These are phyloP conservation scores for Kewa caespitosa DNA, from an alignment of 179 eudicot species.

Conservation along the genomic window DNA sequence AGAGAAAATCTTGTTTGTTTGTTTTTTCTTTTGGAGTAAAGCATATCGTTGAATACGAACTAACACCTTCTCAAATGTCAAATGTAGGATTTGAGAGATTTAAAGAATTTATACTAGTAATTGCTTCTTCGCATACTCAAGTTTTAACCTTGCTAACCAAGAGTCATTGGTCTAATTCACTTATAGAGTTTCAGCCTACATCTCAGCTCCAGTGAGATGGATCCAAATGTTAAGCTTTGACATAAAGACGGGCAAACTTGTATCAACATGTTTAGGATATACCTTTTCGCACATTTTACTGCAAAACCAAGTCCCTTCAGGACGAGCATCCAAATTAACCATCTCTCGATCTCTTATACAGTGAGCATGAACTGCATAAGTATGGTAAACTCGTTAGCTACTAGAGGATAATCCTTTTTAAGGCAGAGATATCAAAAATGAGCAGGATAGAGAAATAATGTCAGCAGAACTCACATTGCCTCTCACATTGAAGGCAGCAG, in stretches of 20 bases:
- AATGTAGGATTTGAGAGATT: too few relatives aligned
- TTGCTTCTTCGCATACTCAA: too few relatives aligned
- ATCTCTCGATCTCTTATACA: slow-evolving; percentile 51
- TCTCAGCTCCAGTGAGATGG: too few relatives aligned
- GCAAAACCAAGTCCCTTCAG: slow-evolving; percentile 74
- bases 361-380: slow-evolving; percentile 61
- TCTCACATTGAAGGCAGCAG: slow-evolving; percentile 76
- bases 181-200: neutral
- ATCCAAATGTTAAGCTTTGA: too few relatives aligned
- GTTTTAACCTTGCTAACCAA: too few relatives aligned
- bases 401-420: neutral
- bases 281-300: slow-evolving; percentile 69
- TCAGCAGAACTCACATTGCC: slow-evolving; percentile 51
- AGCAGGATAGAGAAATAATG: slow-evolving; percentile 1
- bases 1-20: too few relatives aligned
- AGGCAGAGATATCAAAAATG: neutral
- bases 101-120: too few relatives aligned
- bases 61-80: too few relatives aligned
- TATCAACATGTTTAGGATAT: slow-evolving; percentile 14
- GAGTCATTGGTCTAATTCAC: neutral
- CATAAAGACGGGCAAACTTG: neutral
- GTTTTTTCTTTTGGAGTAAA: too few relatives aligned
- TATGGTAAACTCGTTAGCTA: neutral
- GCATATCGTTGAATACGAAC: too few relatives aligned
- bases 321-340: slow-evolving; percentile 19